Conservation (phyloP, 2,329 filamentous ascomycete genomes). For the Penicillium glabrum region DNA sequence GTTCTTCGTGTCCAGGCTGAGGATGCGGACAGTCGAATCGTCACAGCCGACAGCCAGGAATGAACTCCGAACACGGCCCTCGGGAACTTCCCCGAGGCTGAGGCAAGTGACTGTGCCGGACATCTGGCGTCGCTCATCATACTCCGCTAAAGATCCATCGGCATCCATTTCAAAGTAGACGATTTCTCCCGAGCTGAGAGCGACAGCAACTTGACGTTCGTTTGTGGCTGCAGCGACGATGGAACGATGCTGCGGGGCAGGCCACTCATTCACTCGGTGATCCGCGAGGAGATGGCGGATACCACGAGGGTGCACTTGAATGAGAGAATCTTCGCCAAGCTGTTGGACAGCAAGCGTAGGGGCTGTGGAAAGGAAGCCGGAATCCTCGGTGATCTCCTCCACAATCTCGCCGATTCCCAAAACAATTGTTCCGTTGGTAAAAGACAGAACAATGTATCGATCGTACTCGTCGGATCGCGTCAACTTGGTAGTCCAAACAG, state of each 20-base stretch:
- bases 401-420: constrained; percentile 96
- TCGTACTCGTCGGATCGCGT: constrained; percentile 80
- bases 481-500: constrained; percentile 94
- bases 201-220: constrained; percentile 86
- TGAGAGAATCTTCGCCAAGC: constrained; percentile 85
- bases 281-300: constrained; percentile 83
- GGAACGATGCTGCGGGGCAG: constrained; percentile 85
- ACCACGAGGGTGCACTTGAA: constrained; percentile 95
- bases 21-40: constrained; percentile 90
- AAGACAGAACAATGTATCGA: constrained; percentile 92
- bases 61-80: constrained; percentile 82
- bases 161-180: constrained; percentile 97
- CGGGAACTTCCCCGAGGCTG: constrained; percentile 89
- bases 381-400: constrained; percentile 83
- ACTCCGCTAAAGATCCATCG: constrained; percentile 87
- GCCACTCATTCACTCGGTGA: constrained; percentile 85
- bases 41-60: constrained; percentile 96
- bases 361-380: constrained; percentile 84
- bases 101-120: constrained; percentile 91
- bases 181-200: constrained; percentile 92
- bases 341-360: constrained; percentile 91
- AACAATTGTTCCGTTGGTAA: constrained; percentile 85
- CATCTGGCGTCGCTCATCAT: constrained; percentile 94
- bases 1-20: constrained; percentile 85
- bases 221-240: constrained; percentile 96